Evolutionary conservation across 768 basidiomycete species (phyloP), one percentile per base, ranked within the genome.

Genomic region (Russula foetens): DNA sequence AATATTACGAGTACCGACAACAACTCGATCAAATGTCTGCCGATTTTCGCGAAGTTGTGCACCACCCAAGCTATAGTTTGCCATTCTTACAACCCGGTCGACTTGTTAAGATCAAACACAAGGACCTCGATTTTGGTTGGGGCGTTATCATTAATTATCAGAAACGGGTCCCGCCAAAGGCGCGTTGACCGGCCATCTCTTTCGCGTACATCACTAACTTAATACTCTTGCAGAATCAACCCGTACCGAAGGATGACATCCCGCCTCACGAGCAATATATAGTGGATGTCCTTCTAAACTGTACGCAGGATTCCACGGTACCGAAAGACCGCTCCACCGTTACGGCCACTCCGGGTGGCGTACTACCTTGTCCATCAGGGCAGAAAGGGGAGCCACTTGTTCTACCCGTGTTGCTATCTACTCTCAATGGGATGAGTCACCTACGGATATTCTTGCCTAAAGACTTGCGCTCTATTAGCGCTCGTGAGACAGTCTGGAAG

Each of bases 81-180:
- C 94, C 95, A 0, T 98, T 98, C 80, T 77, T 99, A 12, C 89
- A 97, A 68, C 79, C 86, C 23, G 97, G 97, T 31, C 85, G 97
- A 4, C 77, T 98, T n/a, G 90, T 98, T 50, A 90, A 89, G 69
- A 81, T 99, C 67, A 89, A 89, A 69, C 81, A 97, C 70, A 83
- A 86, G 63, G 86, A 88, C 41, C 75, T 86, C 15, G 90, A 99
- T 73, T 98, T 96, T 72, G 96, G 96, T 11, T 98, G 97, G 97
- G 96, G 96, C 41, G 83, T 93, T 45, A 83, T 98, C 53, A 81
- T 98, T 69, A 95, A 93, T 70, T 98, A 85, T 69, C 86, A 90
- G 70, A 97, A 97, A 72, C 84, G 94, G 0, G 66, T 85, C 23
- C 83, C 85, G n/a, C 81, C 88, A 17, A 96, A 93, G 77, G 92